Evolutionary conservation across 345 rosid species (phyloP).

Genomic region (Eucalyptus shirleyi): DNA sequence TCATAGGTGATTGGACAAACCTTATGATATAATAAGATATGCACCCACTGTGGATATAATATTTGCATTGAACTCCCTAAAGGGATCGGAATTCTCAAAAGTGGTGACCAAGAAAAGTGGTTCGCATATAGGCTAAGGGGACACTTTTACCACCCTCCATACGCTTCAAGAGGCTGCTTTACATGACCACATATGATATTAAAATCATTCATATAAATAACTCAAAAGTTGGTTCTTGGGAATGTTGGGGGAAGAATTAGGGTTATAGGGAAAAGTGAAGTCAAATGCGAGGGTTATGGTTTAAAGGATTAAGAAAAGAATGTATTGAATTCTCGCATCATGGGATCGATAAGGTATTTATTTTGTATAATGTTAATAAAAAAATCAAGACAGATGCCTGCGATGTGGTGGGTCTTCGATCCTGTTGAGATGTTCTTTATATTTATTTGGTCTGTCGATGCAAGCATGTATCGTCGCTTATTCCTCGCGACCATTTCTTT

Average conservation of each 20-base stretch:
- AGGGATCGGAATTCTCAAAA: not conserved
- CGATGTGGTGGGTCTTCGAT: not conserved
- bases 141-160: not conserved
- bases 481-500: not conserved
- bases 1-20: not conserved
- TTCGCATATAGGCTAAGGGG: not conserved
- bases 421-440: not conserved
- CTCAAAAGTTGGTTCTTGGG: not conserved
- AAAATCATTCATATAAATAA: not conserved
- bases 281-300: conserved; percentile 8
- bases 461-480: not conserved
- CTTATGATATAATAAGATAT: not conserved
- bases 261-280: not conserved
- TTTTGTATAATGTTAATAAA: not conserved
- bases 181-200: not conserved
- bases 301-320: conserved; percentile 3
- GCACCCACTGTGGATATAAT: not conserved
- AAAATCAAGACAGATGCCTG: not conserved
- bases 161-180: conserved; percentile 4
- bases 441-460: not conserved
- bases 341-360: not conserved
- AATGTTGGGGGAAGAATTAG: not conserved
- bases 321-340: conserved; percentile 1
- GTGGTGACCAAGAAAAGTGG: not conserved
- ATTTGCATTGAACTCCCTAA: not conserved